Percentiles rank a stretch among this genome's conserved stretches.
Evolutionary conservation across 1,284 basidiomycete species (phyloP).

Genomic region (Microbotryomycetes sp.): DNA sequence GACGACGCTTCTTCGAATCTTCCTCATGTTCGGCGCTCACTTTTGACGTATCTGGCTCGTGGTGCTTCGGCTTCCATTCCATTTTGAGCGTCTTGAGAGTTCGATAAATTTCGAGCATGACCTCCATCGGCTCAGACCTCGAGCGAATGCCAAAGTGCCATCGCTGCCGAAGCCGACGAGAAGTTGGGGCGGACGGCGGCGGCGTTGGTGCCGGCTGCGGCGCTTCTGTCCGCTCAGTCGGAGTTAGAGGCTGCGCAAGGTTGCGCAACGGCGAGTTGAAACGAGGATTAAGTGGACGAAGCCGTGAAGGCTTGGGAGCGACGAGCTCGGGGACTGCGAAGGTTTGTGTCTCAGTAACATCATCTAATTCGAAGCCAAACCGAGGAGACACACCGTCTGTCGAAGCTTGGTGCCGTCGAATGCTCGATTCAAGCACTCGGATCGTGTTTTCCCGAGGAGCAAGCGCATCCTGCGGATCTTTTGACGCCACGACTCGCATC

Average conservation of each 20-base stretch:
- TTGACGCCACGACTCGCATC: not conserved
- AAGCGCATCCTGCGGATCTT: not conserved
- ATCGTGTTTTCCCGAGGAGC: conserved; percentile 15
- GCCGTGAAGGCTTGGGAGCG: conserved; percentile 2
- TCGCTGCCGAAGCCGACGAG: conserved; percentile 42
- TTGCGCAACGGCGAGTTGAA: conserved; percentile 24
- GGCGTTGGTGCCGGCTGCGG: not conserved
- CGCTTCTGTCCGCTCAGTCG: conserved; percentile 10
- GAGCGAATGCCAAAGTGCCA: conserved; percentile 99
- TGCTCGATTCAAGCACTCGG: conserved; percentile 20
- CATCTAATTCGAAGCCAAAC: not conserved
- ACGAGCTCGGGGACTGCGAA: not conserved
- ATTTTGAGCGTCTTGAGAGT: conserved; percentile 87
- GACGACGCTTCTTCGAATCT: conserved; percentile 34
- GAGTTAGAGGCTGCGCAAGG: conserved; percentile 28
- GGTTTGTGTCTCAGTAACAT: not conserved
- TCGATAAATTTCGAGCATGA: conserved; percentile 97
- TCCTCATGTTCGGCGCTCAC: conserved; percentile 40
- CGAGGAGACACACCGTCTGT: not conserved
- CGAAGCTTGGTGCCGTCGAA: conserved; percentile 15
- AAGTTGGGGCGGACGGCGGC: conserved; percentile 5
- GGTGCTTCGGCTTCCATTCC: conserved; percentile 65
- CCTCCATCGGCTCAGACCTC: conserved; percentile 93
- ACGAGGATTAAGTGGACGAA: conserved; percentile 17
- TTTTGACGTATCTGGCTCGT: conserved; percentile 4